Evolutionary conservation across 805 yeast genomes (phyloP), one percentile per base, ranked within the genome.

Genomic region (Suhomyces sp.): DNA sequence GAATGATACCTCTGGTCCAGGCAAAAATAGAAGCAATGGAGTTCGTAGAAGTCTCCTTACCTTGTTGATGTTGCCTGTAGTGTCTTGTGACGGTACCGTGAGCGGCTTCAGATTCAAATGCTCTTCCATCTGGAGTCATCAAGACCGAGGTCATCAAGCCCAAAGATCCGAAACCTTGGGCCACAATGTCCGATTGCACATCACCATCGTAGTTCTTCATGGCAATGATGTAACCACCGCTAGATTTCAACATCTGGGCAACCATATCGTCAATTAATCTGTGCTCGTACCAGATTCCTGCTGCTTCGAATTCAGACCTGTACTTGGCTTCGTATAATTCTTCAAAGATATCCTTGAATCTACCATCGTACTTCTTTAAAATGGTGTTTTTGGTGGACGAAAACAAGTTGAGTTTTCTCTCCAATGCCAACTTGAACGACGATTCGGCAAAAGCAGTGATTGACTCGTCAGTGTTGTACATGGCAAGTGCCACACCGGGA

Each of bases 81-180:
- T 93, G 98, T 77, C 98, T 88, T 45, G 97, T 93, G 61, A 93
- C 98, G 12, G 98, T 93, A 52, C 98, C 98, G 70, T 93, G 98
- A n/a, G 98, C 98, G 53, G 98, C 98, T 78, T 93, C 98, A 50
- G 91, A 78, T 78, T 93, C 97, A 69, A 89, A 92, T 12, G 97
- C 86, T 77, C 88, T 89, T 22, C 97, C 97, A 71, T 93, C 97
- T 47, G 97, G 96, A n/a, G 97, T 85, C 66, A 91, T 83, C 61
- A 93, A 81, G n/a, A 90, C 96, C 2, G 98, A 93, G 29, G 98
- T 91, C 98, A 93, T 93, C 61, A 93, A 81, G 43, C 98, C 98
- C 59, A 93, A 79, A 17, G 97, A 92, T 37, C 98, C 98, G 63
- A 93, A 93, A 37, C 98, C 98, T 75, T 93, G 98, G 27, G 98